Base-by-base conservation (phyloP, 306 rosid genomes). In the Glycine soja region DNA sequence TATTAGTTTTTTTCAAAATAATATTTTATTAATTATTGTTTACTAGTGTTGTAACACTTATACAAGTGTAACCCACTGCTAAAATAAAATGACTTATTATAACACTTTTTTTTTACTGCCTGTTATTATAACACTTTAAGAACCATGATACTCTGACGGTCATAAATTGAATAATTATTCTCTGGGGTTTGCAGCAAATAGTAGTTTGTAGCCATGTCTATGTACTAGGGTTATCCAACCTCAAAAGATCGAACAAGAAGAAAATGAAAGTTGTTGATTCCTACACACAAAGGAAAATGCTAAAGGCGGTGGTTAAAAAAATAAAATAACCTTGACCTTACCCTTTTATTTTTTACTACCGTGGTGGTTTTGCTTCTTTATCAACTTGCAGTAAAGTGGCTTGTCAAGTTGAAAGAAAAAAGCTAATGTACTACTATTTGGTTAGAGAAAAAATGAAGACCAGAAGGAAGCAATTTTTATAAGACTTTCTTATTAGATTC, bases 201-300 rank as follows among this genome's bases (percentile, higher is more conserved):
- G 42, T 38, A 38, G 6, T 38, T 38, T 38, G 42, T 38, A 38
- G 43, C 43, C 43, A 38, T 38, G 1, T 38, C 7, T 5, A 38
- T 1, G 43, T 38, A 38, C 38, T 34, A 38, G 43, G 43, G 43
- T 38, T 4, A 38, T 38, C 43, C 43, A 38, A 38, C 7, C 43
- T 4, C 43, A 38, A 38, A 38, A 38, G 1, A n/a, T n/a, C n/a
- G n/a, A 38, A 38, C 43, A 4, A 36, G 4, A 38, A 38, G 50
- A 45, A 75, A 75, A 63, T 48, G 36, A 6, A 62, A 76, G 74
- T 53, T 77, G 74, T n/a, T 52, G 53, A 77, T 77, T 63, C 48
- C 14, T 64, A n/a, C 14, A 9, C 51, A 63, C 45, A 56, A 79
- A 57, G 59, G 19, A 70, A 65, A 30, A 79, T 30, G 10, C 11